Percentiles rank a stretch among this genome's conserved stretches.
Evolutionary conservation across 345 rosid species (phyloP).

Genomic region (Eucalyptus regnans): DNA sequence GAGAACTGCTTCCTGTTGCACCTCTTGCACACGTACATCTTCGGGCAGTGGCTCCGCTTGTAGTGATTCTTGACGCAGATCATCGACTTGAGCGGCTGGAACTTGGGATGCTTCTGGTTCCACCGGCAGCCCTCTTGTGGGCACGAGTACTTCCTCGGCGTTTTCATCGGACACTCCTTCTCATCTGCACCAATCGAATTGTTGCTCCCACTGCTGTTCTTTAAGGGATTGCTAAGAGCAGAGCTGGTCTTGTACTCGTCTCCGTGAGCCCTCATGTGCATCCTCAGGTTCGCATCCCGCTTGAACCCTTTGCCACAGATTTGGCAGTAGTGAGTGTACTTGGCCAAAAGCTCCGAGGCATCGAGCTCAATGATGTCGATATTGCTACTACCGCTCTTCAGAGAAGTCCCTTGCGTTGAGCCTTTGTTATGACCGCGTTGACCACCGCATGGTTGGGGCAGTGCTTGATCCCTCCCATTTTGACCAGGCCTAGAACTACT

Average conservation of each 20-base stretch:
- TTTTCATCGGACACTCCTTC: not conserved
- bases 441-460: not conserved
- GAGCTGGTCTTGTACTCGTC: constrained; percentile 70
- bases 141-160: constrained; percentile 54
- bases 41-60: constrained; percentile 92
- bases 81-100: constrained; percentile 85
- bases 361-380: constrained; percentile 50
- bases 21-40: constrained; percentile 79
- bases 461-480: not conserved
- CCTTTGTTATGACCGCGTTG: not conserved
- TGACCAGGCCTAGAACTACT: not conserved
- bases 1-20: constrained; percentile 77
- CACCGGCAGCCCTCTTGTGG: constrained; percentile 81
- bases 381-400: not conserved
- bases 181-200: not conserved
- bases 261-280: constrained; percentile 98
- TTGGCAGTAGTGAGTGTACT: constrained; percentile 79
- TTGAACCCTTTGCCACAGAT: constrained; percentile 88
- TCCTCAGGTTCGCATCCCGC: constrained; percentile 83
- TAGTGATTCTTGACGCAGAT: constrained; percentile 87
- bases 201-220: constrained; percentile 4
- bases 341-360: constrained; percentile 54
- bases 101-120: constrained; percentile 73
- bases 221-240: constrained; percentile 50
- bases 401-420: not conserved